phyloP scores from a whole-genome alignment of 2,329 filamentous ascomycete genomes.

The Parascedosporium putredinis region DNA sequence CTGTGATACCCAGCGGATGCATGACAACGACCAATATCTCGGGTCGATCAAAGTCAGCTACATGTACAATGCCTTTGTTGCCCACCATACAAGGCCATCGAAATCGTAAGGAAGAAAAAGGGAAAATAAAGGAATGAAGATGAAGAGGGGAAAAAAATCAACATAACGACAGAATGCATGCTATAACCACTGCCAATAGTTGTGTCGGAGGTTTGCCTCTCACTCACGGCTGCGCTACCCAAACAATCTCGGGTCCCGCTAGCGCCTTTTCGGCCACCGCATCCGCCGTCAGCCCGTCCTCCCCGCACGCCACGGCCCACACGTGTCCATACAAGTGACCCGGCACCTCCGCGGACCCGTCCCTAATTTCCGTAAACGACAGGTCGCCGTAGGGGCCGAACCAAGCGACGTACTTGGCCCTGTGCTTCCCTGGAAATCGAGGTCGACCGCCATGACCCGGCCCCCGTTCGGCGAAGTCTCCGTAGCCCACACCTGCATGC shows the following conservation, averaged over 20 bases:
- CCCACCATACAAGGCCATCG: neutral
- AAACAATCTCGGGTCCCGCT: constrained; percentile 25
- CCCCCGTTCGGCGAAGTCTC: constrained; percentile 9
- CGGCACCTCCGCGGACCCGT: constrained; percentile 19
- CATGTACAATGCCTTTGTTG: no score
- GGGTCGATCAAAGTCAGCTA: no score
- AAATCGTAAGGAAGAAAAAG: neutral
- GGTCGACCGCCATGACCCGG: constrained; percentile 38
- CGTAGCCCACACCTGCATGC: constrained; percentile 9
- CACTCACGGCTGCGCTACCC: constrained; percentile 16
- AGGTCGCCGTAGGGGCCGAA: constrained; percentile 25
- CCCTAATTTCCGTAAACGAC: constrained; percentile 18
- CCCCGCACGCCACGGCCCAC: constrained; percentile 22
- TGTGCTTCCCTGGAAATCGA: constrained; percentile 55
- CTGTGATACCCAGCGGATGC: no score
- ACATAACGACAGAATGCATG: no score
- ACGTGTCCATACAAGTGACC: constrained; percentile 23
- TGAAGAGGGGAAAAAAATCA: no score
- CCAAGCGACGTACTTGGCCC: constrained; percentile 23
- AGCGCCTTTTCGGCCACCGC: constrained; percentile 17
- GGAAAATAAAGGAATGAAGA: no score
- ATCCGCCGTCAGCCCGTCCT: constrained; percentile 14
- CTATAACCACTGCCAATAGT: neutral
- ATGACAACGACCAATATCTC: no score
- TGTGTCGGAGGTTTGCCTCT: neutral